Percentiles rank a stretch among this genome's conserved stretches.
phyloP scores from a whole-genome alignment of 2,329 filamentous ascomycete genomes.

The Akanthomyces uredinophilus region DNA sequence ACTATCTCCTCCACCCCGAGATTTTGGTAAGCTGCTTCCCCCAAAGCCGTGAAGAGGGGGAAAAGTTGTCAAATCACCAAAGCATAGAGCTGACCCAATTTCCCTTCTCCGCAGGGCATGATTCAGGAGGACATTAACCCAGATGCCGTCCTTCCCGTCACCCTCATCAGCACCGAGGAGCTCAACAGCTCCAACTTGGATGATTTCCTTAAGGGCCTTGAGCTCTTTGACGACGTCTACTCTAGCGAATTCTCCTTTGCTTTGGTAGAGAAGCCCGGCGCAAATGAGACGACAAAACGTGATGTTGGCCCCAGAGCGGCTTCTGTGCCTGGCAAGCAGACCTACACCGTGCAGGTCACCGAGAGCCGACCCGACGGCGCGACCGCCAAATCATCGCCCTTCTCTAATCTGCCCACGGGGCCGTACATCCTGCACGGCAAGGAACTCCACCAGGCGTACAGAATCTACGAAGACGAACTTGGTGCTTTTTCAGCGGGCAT shows the following conservation, averaged over 20 bases:
- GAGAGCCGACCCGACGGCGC: slow-evolving; percentile 17
- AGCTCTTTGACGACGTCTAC: slow-evolving; percentile 35
- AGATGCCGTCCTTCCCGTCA: slow-evolving; percentile 36
- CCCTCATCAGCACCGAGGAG: slow-evolving; percentile 34
- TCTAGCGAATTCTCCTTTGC: slow-evolving; percentile 33
- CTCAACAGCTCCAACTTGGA: slow-evolving; percentile 32
- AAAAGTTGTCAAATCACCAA: no score
- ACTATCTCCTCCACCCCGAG: slow-evolving; percentile 14
- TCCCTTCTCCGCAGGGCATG: slow-evolving; percentile 32
- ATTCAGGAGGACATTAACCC: slow-evolving; percentile 39
- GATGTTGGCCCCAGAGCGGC: background rate
- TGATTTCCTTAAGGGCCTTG: slow-evolving; percentile 27
- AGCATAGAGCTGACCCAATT: no score
- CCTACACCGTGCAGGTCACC: slow-evolving; percentile 5
- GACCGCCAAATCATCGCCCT: slow-evolving; percentile 17
- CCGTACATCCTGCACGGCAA: slow-evolving; percentile 38
- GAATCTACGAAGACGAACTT: slow-evolving; percentile 34
- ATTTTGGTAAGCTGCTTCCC: slow-evolving; percentile 1
- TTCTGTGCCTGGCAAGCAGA: background rate
- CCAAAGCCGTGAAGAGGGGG: background rate
- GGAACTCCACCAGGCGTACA: slow-evolving; percentile 37
- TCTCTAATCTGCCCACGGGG: slow-evolving; percentile 30
- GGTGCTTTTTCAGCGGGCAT: slow-evolving; percentile 35
- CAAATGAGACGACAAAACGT: slow-evolving; percentile 17
- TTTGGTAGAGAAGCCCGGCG: slow-evolving; percentile 33